phyloP scores from a whole-genome alignment of 139 green algal genomes.

The Chlamydomonas eustigma region DNA sequence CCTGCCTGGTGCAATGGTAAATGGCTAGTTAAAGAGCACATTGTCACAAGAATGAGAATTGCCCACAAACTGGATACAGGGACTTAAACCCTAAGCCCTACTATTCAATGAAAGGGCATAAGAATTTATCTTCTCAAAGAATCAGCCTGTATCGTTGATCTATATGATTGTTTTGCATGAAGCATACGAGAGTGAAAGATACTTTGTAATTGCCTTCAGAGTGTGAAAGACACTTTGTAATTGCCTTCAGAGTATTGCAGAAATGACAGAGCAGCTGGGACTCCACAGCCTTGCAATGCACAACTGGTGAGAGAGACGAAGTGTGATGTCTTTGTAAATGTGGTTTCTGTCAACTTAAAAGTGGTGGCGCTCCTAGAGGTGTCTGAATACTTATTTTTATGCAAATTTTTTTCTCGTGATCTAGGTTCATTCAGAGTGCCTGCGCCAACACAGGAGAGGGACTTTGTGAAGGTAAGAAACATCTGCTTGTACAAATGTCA shows the following conservation, averaged over 20 bases:
- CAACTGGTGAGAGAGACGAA: conserved; percentile 69
- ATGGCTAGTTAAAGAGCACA: neutral
- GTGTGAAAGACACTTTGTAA: neutral
- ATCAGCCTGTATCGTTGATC: neutral
- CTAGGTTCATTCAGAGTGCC: conserved; percentile 92
- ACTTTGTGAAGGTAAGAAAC: conserved; percentile 86
- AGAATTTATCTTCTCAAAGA: neutral
- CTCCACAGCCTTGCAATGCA: conserved; percentile 91
- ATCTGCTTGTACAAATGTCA: too few relatives aligned
- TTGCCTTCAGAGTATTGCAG: neutral
- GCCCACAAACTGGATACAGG: neutral
- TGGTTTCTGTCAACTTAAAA: neutral
- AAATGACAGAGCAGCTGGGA: conserved; percentile 96
- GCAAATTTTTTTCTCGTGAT: neutral
- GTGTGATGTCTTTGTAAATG: neutral
- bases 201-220: neutral
- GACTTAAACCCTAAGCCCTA: neutral
- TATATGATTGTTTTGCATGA: neutral
- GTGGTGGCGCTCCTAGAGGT: neutral
- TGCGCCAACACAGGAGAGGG: conserved; percentile 93
- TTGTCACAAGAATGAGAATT: neutral
- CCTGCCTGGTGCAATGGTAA: conserved; percentile 93
- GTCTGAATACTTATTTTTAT: neutral
- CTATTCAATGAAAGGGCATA: neutral
- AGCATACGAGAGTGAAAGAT: neutral